These are phyloP conservation scores for Puccinia hordei DNA, from an alignment of 1,284 basidiomycete species.

Conservation along the genomic window DNA sequence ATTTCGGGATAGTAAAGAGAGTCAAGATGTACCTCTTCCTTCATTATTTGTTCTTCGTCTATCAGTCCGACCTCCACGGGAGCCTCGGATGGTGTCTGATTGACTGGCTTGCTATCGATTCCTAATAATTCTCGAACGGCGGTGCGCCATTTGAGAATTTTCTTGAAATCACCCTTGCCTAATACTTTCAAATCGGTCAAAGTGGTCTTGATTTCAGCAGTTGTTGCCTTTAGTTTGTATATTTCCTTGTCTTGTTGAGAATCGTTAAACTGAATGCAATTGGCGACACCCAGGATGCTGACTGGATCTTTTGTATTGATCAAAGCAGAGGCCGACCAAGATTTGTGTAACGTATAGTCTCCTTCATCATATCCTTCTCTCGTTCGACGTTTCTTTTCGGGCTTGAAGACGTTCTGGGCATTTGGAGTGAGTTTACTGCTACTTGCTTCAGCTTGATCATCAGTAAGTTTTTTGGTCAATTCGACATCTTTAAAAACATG, in stretches of 20 bases:
- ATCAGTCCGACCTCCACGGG: conserved; percentile 74
- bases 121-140: conserved; percentile 82
- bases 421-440: conserved; percentile 64
- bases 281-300: conserved; percentile 76
- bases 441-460: conserved; percentile 49
- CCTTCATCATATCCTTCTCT: conserved; percentile 96
- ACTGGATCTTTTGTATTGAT: conserved; percentile 73
- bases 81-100: conserved; percentile 72
- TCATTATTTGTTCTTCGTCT: conserved; percentile 84
- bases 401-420: conserved; percentile 82
- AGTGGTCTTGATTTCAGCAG: conserved; percentile 76
- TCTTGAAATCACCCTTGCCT: conserved; percentile 95
- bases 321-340: conserved; percentile 73
- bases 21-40: conserved; percentile 70
- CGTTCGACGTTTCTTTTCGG: conserved; percentile 90
- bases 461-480: conserved; percentile 55
- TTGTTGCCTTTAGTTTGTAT: conserved; percentile 72
- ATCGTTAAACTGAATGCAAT: conserved; percentile 75
- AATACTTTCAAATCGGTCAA: conserved; percentile 93
- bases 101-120: conserved; percentile 69
- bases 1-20: neutral
- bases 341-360: conserved; percentile 85
- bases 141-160: conserved; percentile 85
- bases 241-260: conserved; percentile 85
- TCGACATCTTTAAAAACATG: conserved; percentile 94